Evolutionary conservation across 768 basidiomycete genomes (phyloP), one percentile per base, ranked within the genome.

Genomic region (Tricholoma sp.): DNA sequence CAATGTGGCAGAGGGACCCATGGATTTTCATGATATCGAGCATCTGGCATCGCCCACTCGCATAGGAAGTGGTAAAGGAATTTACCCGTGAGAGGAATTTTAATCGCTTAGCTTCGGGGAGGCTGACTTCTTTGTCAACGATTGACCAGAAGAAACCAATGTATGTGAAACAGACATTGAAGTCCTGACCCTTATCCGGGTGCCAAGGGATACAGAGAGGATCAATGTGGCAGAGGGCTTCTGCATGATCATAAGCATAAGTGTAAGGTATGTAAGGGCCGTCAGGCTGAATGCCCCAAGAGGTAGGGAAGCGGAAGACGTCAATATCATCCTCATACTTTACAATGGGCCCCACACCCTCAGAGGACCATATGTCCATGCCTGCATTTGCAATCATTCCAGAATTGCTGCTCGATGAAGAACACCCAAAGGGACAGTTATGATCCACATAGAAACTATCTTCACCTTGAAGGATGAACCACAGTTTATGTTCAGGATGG

Each of bases 101-200:
- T 4, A 62, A 29, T 0, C 63, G 55, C 39, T 75, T 76, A 14
- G 50, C 39, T 16, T 69, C 64, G 0, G 71, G 70, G 8, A 77
- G 65, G 4, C 61, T 60, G 2, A 77, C 72, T 0, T 34, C 55
- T 10, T 61, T 61, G 0, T 31, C 3, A 1, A 35, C 43, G 9
- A 76, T 52, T 55, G 73, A 61, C 75, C 74, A 76, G 0, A 59
- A 52, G 55, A 76, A 70, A 3, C 74, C 72, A 11, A 74, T 67
- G 56, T 71, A 76, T 0, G 50, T 63, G 5, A 63, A 64, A 1
- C 29, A 27, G 16, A 35, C 52, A 0, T 19, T 32, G 46, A 74
- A 75, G 9, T 60, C 49, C 4, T 63, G 5, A 9, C 68, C 67
- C 35, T 71, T 73, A 3, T 62, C 61, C 2, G 60, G 59, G 49